These are phyloP conservation scores for Termitomyces sp. DNA, from an alignment of 768 basidiomycete genomes.

Conservation along the genomic window DNA sequence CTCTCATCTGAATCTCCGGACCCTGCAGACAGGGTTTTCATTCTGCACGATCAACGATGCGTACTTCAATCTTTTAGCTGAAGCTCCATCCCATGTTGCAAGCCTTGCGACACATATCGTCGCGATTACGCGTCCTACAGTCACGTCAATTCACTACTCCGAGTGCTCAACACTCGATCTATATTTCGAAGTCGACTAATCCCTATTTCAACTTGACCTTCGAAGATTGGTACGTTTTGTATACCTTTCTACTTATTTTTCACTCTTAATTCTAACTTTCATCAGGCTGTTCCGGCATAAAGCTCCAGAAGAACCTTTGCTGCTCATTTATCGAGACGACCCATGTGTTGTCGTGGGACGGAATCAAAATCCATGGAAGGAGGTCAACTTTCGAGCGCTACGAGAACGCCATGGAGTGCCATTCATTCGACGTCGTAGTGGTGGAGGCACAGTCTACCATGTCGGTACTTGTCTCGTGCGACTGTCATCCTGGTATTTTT, in stretches of 20 bases:
- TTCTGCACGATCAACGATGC: not conserved
- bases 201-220: constrained; percentile 89
- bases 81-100: constrained; percentile 13
- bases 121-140: constrained; percentile 10
- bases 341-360: constrained; percentile 93
- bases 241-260: not conserved
- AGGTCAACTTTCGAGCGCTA: constrained; percentile 75
- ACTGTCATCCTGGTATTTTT: not conserved
- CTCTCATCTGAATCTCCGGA: not conserved
- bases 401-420: constrained; percentile 51
- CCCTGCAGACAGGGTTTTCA: not conserved
- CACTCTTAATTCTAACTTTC: not conserved
- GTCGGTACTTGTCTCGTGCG: constrained; percentile 45
- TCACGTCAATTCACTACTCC: constrained; percentile 16
- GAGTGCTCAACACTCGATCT: constrained; percentile 51
- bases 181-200: constrained; percentile 73
- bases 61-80: not conserved
- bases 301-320: constrained; percentile 60
- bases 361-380: constrained; percentile 99
- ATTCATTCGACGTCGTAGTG: constrained; percentile 82
- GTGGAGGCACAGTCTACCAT: constrained; percentile 96
- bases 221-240: constrained; percentile 73
- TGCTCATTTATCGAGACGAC: constrained; percentile 83
- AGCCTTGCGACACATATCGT: constrained; percentile 12
- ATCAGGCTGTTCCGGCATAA: constrained; percentile 69